Base-by-base conservation (phyloP, 176 grass and related monocot species). In the Ananas comosus region DNA sequence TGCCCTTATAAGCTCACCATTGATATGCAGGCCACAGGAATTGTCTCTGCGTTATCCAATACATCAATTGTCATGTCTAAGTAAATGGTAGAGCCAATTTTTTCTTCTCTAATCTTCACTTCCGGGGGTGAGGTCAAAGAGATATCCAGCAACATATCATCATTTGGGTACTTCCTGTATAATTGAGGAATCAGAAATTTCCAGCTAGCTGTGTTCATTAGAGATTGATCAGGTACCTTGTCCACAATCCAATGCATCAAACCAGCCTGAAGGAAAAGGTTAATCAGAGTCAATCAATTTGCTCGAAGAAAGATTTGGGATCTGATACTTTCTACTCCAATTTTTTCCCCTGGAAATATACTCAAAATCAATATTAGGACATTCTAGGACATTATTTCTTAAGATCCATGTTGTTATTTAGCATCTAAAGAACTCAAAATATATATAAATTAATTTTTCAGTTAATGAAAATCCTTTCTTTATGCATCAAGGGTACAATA, bases 181-280 rank as follows among this genome's bases (percentile, higher is more conserved):
- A 97, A 79, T 53, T 25, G 78, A 27, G 93, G 93, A 92, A 97
- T 83, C 7, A 97, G 70, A 86, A 87, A 86, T 49, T 82, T 84
- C 89, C 89, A 97, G 66, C 74, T 92, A 77, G 81, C 83, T 49
- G 93, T 97, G 50, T 90, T 97, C 68, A 97, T 67, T 75, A 97
- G 81, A 73, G 81, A 79, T 66, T 97, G 89, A 71, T 90, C 80
- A 63, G 89, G 80, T 81, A 97, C 67, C 58, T 83, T 85, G 73
- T 97, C 82, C 47, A 97, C 93, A 51, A 88, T 79, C 64, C 50
- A 78, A 85, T 84, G 76, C 78, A 97, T 76, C 79, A 81, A 71
- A 74, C 84, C 89, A 64, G 89, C 93, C 93, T 97, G 68, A 85
- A 82, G 58, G 12, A 75, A 61, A 61, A 11, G n/a, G 56, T 61